Evolutionary conservation across 352 stramenopile species (phyloP).

Genomic region (Stramenopiles sp.): DNA sequence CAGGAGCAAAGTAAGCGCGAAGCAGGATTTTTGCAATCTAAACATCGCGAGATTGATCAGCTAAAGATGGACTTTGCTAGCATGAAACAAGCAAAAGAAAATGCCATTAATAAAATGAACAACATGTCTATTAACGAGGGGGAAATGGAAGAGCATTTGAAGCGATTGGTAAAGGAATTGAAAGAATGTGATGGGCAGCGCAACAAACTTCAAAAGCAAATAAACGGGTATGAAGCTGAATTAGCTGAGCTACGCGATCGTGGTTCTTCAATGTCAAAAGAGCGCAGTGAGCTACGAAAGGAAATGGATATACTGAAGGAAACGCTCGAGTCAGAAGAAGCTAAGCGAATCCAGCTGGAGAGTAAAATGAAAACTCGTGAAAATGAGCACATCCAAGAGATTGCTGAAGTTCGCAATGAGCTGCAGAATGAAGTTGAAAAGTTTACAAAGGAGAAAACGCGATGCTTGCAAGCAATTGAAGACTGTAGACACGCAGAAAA

Average conservation of each 20-base stretch:
- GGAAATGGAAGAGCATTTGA: constrained; percentile 8
- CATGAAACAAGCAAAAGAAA: background rate
- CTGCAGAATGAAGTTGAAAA: constrained; percentile 3
- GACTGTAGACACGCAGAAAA: constrained; percentile 7
- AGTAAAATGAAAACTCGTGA: background rate
- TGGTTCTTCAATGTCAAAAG: background rate
- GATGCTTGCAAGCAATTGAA: constrained; percentile 3
- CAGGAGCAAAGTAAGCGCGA: background rate
- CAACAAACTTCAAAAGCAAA: background rate
- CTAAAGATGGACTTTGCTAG: background rate
- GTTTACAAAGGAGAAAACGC: background rate
- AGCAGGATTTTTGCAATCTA: background rate
- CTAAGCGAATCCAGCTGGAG: background rate
- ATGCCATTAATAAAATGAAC: background rate
- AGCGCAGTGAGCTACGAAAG: background rate
- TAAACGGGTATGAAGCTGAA: background rate
- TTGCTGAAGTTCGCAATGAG: background rate
- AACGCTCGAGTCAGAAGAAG: background rate
- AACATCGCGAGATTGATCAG: background rate
- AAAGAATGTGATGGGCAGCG: background rate
- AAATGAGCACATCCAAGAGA: background rate
- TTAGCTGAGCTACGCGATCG: background rate
- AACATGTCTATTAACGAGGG: background rate
- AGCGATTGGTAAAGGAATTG: constrained; percentile 6
- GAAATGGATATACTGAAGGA: constrained; percentile 4